Evolutionary conservation across 129 eudicot species (phyloP), one percentile per base, ranked within the genome.

Genomic region (Centrapalus pauciflorus): DNA sequence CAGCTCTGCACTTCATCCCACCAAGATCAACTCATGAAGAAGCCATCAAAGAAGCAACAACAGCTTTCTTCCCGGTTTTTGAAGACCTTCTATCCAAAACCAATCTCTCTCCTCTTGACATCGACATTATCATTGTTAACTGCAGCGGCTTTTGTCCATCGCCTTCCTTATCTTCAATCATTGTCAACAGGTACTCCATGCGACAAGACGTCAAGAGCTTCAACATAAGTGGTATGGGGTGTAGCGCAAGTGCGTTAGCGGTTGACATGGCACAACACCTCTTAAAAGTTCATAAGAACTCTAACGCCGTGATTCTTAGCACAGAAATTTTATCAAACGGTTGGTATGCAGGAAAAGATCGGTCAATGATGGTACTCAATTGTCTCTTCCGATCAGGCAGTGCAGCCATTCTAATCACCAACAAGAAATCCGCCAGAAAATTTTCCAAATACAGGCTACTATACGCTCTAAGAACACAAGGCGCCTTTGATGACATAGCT

Each of bases 181-280:
- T 91, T 0, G 34, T 87, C 58, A 91, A 85, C 73, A 55, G 50
- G 28, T 91, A 55, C 69, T 40, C 72, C 0, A 27, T 91, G 84
- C 59, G 83, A 45, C 90, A 83, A 7, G 83, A 87, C 46, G 33
- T 87, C 3, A 87, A 85, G 72, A 80, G 82, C 79, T 90, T 64
- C 28, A 84, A 69, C 32, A 21, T 91, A 1, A 79, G 84, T 7
- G 97, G 96, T 19, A 91, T 91, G 97, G 97, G 97, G 45, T 91
- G 97, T 74, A 83, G 94, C 21, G 96, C 93, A 1, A 91, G 96
- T 59, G 85, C 92, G 6, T 19, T 83, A 57, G 89, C 90, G 4
- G 50, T 91, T 16, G 84, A 77, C 30, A 75, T 83, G 86, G 96
- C 90, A 10, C 52, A 66, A 6, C 72, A 82, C 73, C 73, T 87